Base-by-base conservation (phyloP, 192 early-diverging fungal genomes). In the Dissophora globulifera region DNA sequence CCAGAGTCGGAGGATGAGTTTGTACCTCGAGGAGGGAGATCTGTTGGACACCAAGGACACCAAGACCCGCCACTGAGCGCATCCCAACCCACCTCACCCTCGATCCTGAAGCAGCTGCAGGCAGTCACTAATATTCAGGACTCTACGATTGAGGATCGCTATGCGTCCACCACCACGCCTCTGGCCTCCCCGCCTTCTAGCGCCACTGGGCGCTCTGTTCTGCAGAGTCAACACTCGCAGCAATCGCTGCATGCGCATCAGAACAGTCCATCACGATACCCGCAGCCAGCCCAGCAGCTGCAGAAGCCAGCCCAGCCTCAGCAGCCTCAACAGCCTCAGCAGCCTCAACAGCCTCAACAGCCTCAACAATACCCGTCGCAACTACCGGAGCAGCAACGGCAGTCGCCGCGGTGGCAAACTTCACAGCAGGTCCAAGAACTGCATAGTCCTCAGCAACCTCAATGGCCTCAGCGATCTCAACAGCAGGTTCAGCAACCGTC, bases 1-100 rank as follows among this genome's bases (percentile, higher is more conserved):
- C 69, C 69, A 8, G 69, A 71, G 25, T 71, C 69, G 2, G 69
- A 71, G 30, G 69, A 71, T 26, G 69, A 71, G 33, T 50, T 62
- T 50, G 43, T 62, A 10, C 60, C 58, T 13, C 48, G 53, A 15
- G 38, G 35, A 15, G 43, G 43, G 9, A 33, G 57, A 52, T 53
- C 62, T 45, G 38, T 32, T 10, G 27, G 26, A 9, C 26, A 53
- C 49, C 49, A 52, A 15, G 27, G 26, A 9, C 26, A 53, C 49
- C 49, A 52, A 15, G 62, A 46, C 6, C 26, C 33, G 16, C 9
- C 2, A 2, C 8, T 53, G 22, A 26, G 4, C 27, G 2, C 31
- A 16, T 22, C 20, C n/a, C 47, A 20, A 20, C 16, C 59, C 8
- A 26, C 47, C 1, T 62, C 59, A 23, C 59, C 59, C 3, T 41